A percentile compares a stretch with the other conserved stretches of the same genome.
These are phyloP conservation scores for Santalum album DNA, from an alignment of 164 flowering plant genomes.

Conservation along the genomic window DNA sequence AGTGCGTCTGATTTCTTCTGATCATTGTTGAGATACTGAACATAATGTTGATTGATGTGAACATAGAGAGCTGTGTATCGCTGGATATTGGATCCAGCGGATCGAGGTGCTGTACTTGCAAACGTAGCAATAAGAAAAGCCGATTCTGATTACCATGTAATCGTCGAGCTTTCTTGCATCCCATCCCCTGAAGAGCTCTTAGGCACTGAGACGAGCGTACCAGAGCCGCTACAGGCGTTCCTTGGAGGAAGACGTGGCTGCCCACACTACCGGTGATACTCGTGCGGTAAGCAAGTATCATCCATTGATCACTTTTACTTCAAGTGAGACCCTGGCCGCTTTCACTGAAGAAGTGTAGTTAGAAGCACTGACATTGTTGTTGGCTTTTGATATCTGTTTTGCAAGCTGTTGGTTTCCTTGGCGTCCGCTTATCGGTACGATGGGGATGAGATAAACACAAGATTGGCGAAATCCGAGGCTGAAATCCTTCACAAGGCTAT, in stretches of 20 bases:
- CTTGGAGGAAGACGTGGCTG: slow-evolving; percentile 5
- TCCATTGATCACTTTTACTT: neutral
- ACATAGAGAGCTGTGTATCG: neutral
- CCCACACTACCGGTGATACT: neutral
- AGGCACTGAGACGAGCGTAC: slow-evolving; percentile 2
- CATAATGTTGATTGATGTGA: neutral
- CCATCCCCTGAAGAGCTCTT: slow-evolving; percentile 1
- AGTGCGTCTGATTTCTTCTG: neutral
- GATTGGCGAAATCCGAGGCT: neutral
- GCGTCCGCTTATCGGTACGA: neutral
- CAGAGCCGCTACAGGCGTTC: neutral
- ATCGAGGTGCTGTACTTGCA: neutral
- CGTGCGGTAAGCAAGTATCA: neutral
- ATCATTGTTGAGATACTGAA: neutral
- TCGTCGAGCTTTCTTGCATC: neutral
- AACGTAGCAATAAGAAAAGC: slow-evolving; percentile 2
- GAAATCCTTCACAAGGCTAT: neutral
- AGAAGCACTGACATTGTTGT: neutral
- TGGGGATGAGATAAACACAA: neutral
- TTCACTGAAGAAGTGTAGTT: neutral
- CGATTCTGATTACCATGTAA: neutral
- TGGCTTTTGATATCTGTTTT: neutral
- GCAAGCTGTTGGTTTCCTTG: neutral
- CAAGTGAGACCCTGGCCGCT: too few relatives aligned
- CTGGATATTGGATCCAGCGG: slow-evolving; percentile 3